Conservation (phyloP, 169 alveolate genomes). For the Babesia bigemina region DNA sequence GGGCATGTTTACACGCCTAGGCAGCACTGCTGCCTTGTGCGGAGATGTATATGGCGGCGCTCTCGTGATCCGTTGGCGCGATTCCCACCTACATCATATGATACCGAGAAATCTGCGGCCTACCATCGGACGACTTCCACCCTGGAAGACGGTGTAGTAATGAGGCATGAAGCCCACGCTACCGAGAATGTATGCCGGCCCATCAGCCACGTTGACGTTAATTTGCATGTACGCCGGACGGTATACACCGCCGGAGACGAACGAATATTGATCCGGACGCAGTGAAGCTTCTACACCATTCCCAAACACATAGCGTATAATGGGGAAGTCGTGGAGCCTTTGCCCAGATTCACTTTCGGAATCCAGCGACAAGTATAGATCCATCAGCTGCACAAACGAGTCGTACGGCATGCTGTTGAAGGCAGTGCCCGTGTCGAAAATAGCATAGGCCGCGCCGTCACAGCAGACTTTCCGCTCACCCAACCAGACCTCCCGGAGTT, state of each 20-base stretch:
- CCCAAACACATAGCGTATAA: slow-evolving; percentile 45
- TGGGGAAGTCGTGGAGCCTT: slow-evolving; percentile 16
- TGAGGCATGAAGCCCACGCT: slow-evolving; percentile 84
- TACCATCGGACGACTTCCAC: slow-evolving; percentile 72
- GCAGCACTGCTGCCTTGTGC: slow-evolving; percentile 6
- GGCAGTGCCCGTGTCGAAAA: slow-evolving; percentile 89
- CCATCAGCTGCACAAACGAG: slow-evolving; percentile 69
- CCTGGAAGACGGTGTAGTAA: slow-evolving; percentile 83
- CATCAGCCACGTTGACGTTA: slow-evolving; percentile 85
- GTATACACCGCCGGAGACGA: slow-evolving; percentile 68
- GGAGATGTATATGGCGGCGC: slow-evolving; percentile 30
- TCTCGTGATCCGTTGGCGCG: slow-evolving; percentile 70
- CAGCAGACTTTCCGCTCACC: slow-evolving; percentile 87
- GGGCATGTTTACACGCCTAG: too few species aligned
- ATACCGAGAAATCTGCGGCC: background rate
- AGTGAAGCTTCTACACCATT: slow-evolving; percentile 69
- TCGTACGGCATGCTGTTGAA: slow-evolving; percentile 84
- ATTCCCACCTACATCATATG: slow-evolving; percentile 70
- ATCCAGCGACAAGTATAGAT: slow-evolving; percentile 61
- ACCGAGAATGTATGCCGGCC: slow-evolving; percentile 86
- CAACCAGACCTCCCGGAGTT: slow-evolving; percentile 76
- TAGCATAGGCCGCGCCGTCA: slow-evolving; percentile 79
- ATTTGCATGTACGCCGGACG: slow-evolving; percentile 88
- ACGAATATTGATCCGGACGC: slow-evolving; percentile 70
- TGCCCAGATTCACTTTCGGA: background rate